Evolutionary conservation across 2,329 filamentous ascomycete species (phyloP).

Genomic region (Fusarium sp.): DNA sequence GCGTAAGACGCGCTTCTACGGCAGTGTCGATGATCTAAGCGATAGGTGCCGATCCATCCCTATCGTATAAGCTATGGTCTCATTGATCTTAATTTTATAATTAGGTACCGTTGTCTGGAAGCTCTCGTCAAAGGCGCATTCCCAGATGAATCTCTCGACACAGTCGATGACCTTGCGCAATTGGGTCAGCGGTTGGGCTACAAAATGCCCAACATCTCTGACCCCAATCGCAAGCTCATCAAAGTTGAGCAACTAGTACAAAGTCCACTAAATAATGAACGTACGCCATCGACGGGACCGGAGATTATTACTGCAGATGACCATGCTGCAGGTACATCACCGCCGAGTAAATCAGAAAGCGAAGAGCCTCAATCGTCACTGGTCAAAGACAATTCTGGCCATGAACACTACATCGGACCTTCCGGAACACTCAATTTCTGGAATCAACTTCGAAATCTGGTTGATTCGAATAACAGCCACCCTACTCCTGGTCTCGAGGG

Average conservation of each 20-base stretch:
- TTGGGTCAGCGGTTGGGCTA: constrained; percentile 50
- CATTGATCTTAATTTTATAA: neutral
- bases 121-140: constrained; percentile 53
- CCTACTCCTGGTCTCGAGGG: constrained; percentile 7
- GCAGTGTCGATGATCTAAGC: constrained; percentile 54
- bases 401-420: constrained; percentile 55
- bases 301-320: constrained; percentile 6
- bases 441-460: constrained; percentile 51
- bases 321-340: neutral
- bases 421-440: constrained; percentile 55
- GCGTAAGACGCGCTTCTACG: constrained; percentile 54
- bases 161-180: constrained; percentile 48
- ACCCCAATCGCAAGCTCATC: constrained; percentile 24
- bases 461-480: constrained; percentile 40
- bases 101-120: constrained; percentile 53
- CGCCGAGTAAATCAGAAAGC: constrained; percentile 27
- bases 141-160: constrained; percentile 49
- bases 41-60: constrained; percentile 42
- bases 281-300: neutral
- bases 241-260: constrained; percentile 38
- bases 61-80: neutral
- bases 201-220: constrained; percentile 51
- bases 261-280: neutral
- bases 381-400: constrained; percentile 51
- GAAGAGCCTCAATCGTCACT: constrained; percentile 45